Evolutionary conservation across 164 flowering plant genomes (phyloP), one percentile per base, ranked within the genome.

Genomic region (Euptelea pleiosperma): DNA sequence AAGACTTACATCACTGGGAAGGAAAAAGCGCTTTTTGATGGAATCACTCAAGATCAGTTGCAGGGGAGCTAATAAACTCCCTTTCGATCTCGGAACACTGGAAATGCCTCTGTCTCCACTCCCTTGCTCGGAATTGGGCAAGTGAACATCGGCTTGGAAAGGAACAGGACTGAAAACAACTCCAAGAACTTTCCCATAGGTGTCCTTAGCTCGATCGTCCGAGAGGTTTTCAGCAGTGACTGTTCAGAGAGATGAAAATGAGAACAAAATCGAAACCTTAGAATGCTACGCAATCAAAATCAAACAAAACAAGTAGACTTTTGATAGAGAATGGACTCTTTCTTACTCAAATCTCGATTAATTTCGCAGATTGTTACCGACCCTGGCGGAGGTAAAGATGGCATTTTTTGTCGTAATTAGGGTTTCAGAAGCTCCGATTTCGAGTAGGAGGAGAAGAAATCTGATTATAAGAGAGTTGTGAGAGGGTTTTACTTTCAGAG

Each of bases 281-380:
- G 18, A 50, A 29, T 9, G 1, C 42, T 35, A 11, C 8, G 8
- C 1, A 7, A 42, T 56, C 62, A 33, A 36, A 6, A 28, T 11
- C 14, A 12, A 41, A 41, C 18, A 14, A 37, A 49, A 30, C 18
- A 19, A 7, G 11, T 19, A 26, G 30, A 31, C 4, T 3, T 12
- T 0, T 18, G 29, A 15, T 1, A 12, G 24, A 52, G 54, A 59
- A 28, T 21, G 25, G 64, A 52, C 25, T 3, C 1, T 1, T 41
- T n/a, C 55, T 54, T 78, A 91, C 98, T 75, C 51, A 92, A 75
- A 50, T 83, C 85, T 59, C 98, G 73, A 65, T 87, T 87, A 75
- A 92, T 82, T 70, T 92, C 98, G 74, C 98, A 92, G 58, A 92
- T 41, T 42, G 98, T 85, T 59, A 87, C 76, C 0, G 83, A 72